These are phyloP conservation scores for Ustilago curta DNA, from an alignment of 1,284 basidiomycete genomes.

Conservation along the genomic window DNA sequence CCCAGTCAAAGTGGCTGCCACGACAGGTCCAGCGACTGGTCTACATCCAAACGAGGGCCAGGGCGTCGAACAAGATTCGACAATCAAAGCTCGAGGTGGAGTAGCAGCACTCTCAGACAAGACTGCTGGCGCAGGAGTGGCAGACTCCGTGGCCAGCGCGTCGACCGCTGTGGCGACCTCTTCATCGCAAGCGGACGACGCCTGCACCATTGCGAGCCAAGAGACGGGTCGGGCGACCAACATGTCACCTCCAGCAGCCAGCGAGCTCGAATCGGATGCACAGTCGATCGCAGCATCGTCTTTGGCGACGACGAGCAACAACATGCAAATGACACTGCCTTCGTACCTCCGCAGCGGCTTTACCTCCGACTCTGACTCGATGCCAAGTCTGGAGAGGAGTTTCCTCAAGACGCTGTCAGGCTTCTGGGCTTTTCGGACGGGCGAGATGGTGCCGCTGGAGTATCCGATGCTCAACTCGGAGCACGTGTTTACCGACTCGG, in stretches of 20 bases:
- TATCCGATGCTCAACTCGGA: conserved; percentile 72
- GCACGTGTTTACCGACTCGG: conserved; percentile 88
- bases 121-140: conserved; percentile 1
- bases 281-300: conserved; percentile 49
- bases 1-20: conserved; percentile 9
- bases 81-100: conserved; percentile 17
- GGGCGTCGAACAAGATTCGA: conserved; percentile 25
- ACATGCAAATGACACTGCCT: conserved; percentile 35
- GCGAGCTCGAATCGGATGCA: conserved; percentile 55
- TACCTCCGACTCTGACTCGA: conserved; percentile 49
- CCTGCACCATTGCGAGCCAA: conserved; percentile 38
- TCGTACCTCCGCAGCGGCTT: conserved; percentile 49
- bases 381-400: conserved; percentile 48
- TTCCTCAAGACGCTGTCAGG: conserved; percentile 86
- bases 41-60: conserved; percentile 70
- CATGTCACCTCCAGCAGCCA: conserved; percentile 33
- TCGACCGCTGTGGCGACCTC: conserved; percentile 14
- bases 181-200: conserved; percentile 35
- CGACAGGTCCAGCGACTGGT: conserved; percentile 3
- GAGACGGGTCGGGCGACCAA: conserved; percentile 33
- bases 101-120: not conserved
- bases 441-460: conserved; percentile 73
- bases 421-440: conserved; percentile 73
- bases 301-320: conserved; percentile 38
- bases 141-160: conserved; percentile 17